Base-by-base conservation (phyloP, 495 filamentous ascomycete genomes). In the Tuber indicum region DNA sequence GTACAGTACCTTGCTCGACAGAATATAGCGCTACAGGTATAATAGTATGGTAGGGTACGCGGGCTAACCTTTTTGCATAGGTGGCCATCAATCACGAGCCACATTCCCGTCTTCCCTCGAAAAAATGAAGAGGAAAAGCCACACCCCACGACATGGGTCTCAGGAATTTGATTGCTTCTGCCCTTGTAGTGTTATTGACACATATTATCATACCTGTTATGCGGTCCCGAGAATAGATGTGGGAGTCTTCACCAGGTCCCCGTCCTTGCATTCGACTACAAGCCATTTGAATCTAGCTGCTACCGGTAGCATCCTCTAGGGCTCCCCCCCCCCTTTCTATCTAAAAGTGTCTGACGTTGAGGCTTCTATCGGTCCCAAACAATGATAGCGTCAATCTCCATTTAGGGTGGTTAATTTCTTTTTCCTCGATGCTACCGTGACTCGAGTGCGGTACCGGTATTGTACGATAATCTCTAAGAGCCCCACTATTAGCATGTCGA, bases 11-110 rank as follows among this genome's bases (percentile, higher is more conserved):
- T 26, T 66, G 32, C 58, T 36, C 58, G 58, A 66, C 12, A 66
- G 58, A 32, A 66, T 66, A 14, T 66, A 26, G 42, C 42, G 1
- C 42, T 43, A 41, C 39, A 41, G 39, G 58, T 66, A 58, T 10
- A 3, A 23, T 58, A 66, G n/a, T 32, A 62, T n/a, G n/a, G 49
- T 52, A 52, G 10, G 3, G n/a, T 62, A 62, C n/a, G 52, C 10
- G 14, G 58, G 14, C 58, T 66, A 66, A 16, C 58, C 4, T 17
- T 19, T 36, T 36, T 19, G 26, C 32, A 66, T 66, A 66, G 58
- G 12, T 66, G 32, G n/a, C 58, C 12, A 66, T 66, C 58, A 66
- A 66, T 66, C 58, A 66, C n/a, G 32, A 66, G 58, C 58, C 58
- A 14, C 26, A 66, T 66, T 17, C 36, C 26, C 16, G 12, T 4